Evolutionary conservation across 805 yeast genomes (phyloP).

Genomic region (Isabelozyma rhagii): DNA sequence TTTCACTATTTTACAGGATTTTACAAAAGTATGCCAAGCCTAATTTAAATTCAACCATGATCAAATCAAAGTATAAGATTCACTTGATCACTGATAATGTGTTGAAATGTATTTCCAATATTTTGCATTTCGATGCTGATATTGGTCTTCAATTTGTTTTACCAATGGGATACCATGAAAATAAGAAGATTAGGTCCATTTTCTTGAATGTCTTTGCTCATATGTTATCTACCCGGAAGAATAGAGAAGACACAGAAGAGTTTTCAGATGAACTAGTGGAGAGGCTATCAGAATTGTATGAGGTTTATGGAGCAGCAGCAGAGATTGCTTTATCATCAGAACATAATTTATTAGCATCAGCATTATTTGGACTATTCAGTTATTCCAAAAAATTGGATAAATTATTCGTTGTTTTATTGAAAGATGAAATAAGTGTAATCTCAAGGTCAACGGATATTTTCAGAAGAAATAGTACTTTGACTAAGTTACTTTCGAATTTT

Average conservation of each 20-base stretch:
- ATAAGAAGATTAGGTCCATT: conserved; percentile 61
- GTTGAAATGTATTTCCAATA: conserved; percentile 61
- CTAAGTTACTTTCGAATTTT: conserved; percentile 68
- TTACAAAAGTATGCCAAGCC: conserved; percentile 37
- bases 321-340: conserved; percentile 64
- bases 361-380: conserved; percentile 55
- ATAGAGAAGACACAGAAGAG: conserved; percentile 19
- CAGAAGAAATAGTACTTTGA: conserved; percentile 79
- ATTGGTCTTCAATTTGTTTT: conserved; percentile 74
- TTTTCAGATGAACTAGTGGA: conserved; percentile 23
- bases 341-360: conserved; percentile 66
- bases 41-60: conserved; percentile 7
- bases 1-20: conserved; percentile 55
- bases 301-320: conserved; percentile 51
- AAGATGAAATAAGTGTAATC: conserved; percentile 60
- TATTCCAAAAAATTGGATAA: conserved; percentile 32
- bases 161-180: conserved; percentile 74
- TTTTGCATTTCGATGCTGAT: conserved; percentile 70
- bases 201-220: conserved; percentile 76
- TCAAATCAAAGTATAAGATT: conserved; percentile 49
- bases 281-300: conserved; percentile 34
- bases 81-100: conserved; percentile 59
- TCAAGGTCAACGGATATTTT: conserved; percentile 67
- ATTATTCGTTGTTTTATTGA: conserved; percentile 53
- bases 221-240: conserved; percentile 44